Evolutionary conservation across 2,329 filamentous ascomycete species (phyloP).

Genomic region (Orbilia brochopaga): DNA sequence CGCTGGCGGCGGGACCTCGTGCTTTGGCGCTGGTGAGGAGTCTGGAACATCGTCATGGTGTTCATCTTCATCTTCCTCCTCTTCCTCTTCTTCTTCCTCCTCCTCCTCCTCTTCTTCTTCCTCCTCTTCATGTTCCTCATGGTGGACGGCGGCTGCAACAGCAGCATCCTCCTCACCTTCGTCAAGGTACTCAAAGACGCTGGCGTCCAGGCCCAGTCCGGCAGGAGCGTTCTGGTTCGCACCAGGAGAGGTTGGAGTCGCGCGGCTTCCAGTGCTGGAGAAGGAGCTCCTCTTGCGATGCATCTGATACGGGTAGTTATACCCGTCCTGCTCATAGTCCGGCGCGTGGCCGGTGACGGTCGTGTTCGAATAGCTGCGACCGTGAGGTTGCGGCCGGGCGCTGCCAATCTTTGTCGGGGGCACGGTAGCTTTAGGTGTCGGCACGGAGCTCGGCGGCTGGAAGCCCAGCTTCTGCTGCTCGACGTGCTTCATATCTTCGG

Average conservation of each 20-base stretch:
- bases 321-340: conserved; percentile 33
- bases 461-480: conserved; percentile 21
- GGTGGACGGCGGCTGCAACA: conserved; percentile 15
- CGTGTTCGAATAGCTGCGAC: conserved; percentile 42
- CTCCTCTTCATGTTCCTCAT: conserved; percentile 16
- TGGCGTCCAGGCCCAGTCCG: conserved; percentile 43
- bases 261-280: conserved; percentile 42
- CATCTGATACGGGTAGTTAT: conserved; percentile 29
- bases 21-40: conserved; percentile 15
- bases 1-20: conserved; percentile 14
- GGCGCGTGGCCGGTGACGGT: conserved; percentile 33
- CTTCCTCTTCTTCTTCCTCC: conserved; percentile 38
- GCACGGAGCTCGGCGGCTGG: conserved; percentile 12
- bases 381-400: conserved; percentile 31
- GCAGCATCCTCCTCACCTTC: conserved; percentile 39
- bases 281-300: conserved; percentile 47
- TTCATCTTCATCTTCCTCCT: conserved; percentile 12
- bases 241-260: conserved; percentile 28
- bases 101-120: conserved; percentile 19
- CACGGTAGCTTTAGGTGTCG: conserved; percentile 15
- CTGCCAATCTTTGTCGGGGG: conserved; percentile 31
- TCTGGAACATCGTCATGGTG: conserved; percentile 24
- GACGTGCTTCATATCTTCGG: conserved; percentile 31
- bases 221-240: conserved; percentile 24
- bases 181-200: conserved; percentile 46